A percentile compares a stretch with the other conserved stretches of the same genome.
Evolutionary conservation across 805 yeast genomes (phyloP).

Genomic region (Candida ipomoeae): DNA sequence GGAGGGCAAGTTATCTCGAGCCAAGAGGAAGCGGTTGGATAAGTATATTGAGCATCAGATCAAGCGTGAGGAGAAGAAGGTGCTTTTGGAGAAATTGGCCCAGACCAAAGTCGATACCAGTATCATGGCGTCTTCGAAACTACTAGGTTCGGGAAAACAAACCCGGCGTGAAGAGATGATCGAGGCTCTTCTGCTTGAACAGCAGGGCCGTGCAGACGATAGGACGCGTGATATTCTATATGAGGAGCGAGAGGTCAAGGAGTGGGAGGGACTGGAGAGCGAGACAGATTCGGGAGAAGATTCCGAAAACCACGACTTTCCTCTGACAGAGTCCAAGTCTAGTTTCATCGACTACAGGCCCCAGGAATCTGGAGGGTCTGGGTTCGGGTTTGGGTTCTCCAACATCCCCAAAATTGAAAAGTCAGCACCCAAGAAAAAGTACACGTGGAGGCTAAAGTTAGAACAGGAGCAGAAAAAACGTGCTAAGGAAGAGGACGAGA

Average conservation of each 20-base stretch:
- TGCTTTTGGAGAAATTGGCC: constrained; percentile 66
- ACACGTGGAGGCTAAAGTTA: constrained; percentile 61
- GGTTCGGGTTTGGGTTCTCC: constrained; percentile 67
- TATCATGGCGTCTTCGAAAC: constrained; percentile 65
- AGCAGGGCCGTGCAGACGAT: constrained; percentile 66
- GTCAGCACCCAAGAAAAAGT: constrained; percentile 40
- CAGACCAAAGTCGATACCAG: constrained; percentile 68
- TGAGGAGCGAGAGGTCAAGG: constrained; percentile 61
- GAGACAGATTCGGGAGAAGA: constrained; percentile 1
- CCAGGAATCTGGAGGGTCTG: constrained; percentile 52
- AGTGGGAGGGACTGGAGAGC: constrained; percentile 43
- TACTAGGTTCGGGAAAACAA: constrained; percentile 68
- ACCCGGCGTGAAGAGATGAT: constrained; percentile 65
- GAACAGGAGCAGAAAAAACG: constrained; percentile 37
- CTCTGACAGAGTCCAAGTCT: constrained; percentile 16
- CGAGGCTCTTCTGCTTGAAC: constrained; percentile 73
- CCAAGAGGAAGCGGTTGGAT: constrained; percentile 76
- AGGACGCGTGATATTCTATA: constrained; percentile 58
- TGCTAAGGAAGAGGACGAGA: constrained; percentile 51
- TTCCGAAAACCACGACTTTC: background rate
- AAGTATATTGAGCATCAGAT: constrained; percentile 90
- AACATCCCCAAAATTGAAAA: constrained; percentile 48
- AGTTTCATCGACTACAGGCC: constrained; percentile 73
- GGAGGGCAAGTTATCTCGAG: constrained; percentile 64
- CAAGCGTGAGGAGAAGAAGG: constrained; percentile 82